phyloP scores from a whole-genome alignment of 1,284 basidiomycete genomes.

The Tylopilus sp. region DNA sequence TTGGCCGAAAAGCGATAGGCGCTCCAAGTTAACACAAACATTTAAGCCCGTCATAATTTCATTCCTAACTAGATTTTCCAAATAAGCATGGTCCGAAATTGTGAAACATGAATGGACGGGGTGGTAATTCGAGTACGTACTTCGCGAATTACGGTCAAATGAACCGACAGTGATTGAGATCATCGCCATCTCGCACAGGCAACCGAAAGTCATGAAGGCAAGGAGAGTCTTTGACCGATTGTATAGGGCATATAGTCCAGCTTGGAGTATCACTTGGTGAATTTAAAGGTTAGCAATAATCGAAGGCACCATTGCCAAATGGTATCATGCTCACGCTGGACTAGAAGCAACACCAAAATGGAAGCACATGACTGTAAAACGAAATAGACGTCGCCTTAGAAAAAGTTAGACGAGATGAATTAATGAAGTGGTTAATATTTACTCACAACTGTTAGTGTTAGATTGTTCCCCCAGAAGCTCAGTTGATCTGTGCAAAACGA shows the following conservation, averaged over 20 bases:
- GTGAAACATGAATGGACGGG: neutral
- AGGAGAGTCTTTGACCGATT: conserved; percentile 17
- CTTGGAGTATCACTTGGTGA: conserved; percentile 25
- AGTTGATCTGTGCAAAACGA: too few species aligned
- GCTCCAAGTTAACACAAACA: too few species aligned
- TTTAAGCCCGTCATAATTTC: too few species aligned
- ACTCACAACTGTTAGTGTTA: conserved; percentile 19
- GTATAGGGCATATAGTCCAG: conserved; percentile 31
- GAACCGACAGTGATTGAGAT: conserved; percentile 8
- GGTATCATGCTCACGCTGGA: conserved; percentile 21
- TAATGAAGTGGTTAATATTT: neutral
- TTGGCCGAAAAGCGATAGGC: too few species aligned
- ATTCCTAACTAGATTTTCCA: too few species aligned
- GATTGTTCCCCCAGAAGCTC: neutral
- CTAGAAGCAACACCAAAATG: conserved; percentile 9
- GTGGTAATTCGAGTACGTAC: conserved; percentile 13
- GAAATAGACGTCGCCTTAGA: conserved; percentile 20
- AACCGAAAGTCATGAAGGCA: conserved; percentile 19
- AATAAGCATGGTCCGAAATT: too few species aligned
- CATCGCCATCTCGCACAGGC: conserved; percentile 17
- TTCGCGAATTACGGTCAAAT: neutral
- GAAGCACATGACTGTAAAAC: conserved; percentile 6
- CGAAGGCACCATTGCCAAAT: accelerated
- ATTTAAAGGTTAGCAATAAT: conserved; percentile 8
- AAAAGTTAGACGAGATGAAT: neutral